Percentiles rank a stretch among this genome's conserved stretches.
Evolutionary conservation across 2,329 filamentous ascomycete species (phyloP).

Genomic region (Xylariaceae sp.): DNA sequence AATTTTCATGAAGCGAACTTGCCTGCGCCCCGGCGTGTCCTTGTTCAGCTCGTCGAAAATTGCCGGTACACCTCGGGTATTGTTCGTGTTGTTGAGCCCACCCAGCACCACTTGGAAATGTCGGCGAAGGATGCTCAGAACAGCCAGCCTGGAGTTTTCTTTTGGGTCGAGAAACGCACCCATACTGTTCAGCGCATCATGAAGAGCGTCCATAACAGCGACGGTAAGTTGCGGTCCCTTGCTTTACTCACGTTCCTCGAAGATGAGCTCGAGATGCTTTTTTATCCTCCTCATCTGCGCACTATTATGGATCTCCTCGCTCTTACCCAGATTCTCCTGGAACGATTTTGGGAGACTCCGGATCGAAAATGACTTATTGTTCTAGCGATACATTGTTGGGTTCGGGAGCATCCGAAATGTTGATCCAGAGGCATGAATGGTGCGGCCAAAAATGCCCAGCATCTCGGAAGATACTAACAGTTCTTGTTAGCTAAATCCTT

Average conservation of each 20-base stretch:
- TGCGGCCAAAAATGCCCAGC: conserved; percentile 51
- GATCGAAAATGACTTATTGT: conserved; percentile 43
- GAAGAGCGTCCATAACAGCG: conserved; percentile 33
- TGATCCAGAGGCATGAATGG: conserved; percentile 44
- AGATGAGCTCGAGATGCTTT: not conserved
- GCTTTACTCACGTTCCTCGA: conserved; percentile 4
- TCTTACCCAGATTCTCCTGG: conserved; percentile 21
- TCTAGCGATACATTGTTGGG: conserved; percentile 51
- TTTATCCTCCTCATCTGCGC: not conserved
- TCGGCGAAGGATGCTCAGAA: conserved; percentile 42
- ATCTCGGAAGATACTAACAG: conserved; percentile 52
- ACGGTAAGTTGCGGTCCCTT: conserved; percentile 26
- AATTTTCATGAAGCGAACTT: conserved; percentile 46
- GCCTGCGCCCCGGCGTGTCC: conserved; percentile 43
- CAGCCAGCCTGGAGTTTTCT: conserved; percentile 22
- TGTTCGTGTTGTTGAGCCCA: conserved; percentile 34
- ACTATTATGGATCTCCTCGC: conserved; percentile 7
- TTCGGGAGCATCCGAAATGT: conserved; percentile 53
- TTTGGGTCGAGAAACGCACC: conserved; percentile 37
- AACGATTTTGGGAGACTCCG: conserved; percentile 38
- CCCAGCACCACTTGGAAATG: conserved; percentile 46
- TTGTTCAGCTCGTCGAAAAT: conserved; percentile 43
- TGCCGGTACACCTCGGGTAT: conserved; percentile 17
- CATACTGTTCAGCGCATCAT: conserved; percentile 36
- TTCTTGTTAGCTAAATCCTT: too few species aligned